Base-by-base conservation (phyloP, 768 basidiomycete species). In the Suillus clintonianus region DNA sequence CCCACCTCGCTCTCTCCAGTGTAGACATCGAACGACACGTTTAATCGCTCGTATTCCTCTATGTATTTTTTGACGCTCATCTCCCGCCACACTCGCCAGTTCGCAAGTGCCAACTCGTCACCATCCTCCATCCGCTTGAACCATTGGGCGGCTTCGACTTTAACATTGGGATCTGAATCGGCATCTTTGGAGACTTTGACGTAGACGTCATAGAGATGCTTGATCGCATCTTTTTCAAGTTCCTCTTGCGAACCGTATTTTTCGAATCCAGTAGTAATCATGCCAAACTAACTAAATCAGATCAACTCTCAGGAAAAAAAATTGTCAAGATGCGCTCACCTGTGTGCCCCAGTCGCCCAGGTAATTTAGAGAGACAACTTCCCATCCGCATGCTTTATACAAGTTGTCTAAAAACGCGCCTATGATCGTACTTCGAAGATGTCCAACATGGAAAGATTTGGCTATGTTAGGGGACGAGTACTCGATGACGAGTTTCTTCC, bases 311-410 rank as follows among this genome's bases (percentile, higher is more conserved):
- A 36, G n/a, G 37, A 30, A 22, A 34, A 15, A 19, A 2, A 10
- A 30, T 45, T n/a, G 24, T 0, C 19, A 32, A 51, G 54, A 22
- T 8, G 71, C 2, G 66, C 82, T 73, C 43, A 94, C 95, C 85
- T 98, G 97, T 47, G 95, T 98, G 27, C 97, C 97, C 97, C 96
- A 99, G 72, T 98, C 97, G 2, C 97, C 97, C 17, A 98, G 85
- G 74, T 99, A 99, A 75, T 99, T 99, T 77, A 98, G 80, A 2
- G 91, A 85, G 42, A 86, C 76, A n/a, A 96, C 95, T 8, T 94
- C 86, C 95, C 94, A 99, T 17, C 97, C 96, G 70, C 90, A 94
- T 8, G 93, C 85, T 72, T 89, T 90, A 82, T 99, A 97, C 47
- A 98, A 70, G 77, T 98, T 98, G 11, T 86, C 82, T 63, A 98